A percentile compares a stretch with the other conserved stretches of the same genome.
Conservation (phyloP, 805 yeast species). For the Maudiozyma bulderi region DNA sequence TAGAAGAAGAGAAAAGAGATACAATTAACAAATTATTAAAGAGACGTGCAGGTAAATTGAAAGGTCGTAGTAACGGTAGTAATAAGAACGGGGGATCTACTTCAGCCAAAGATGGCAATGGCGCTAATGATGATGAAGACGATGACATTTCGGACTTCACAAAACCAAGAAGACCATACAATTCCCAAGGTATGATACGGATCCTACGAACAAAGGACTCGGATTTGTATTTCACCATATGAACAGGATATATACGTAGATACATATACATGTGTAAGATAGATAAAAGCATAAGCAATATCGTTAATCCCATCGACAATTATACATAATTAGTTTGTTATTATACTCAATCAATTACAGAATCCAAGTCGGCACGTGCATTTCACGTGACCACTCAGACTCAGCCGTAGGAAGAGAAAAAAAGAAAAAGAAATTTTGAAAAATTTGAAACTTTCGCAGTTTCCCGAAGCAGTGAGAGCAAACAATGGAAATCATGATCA, state of each 20-base stretch:
- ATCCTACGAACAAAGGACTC: conserved; percentile 10
- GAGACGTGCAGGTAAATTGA: conserved; percentile 69
- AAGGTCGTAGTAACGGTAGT: conserved; percentile 24
- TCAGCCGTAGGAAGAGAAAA: too few species aligned
- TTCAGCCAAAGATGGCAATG: not conserved
- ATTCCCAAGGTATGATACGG: conserved; percentile 19
- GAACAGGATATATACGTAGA: not conserved
- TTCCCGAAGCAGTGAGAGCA: too few species aligned
- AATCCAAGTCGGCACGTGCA: too few species aligned
- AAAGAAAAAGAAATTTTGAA: too few species aligned
- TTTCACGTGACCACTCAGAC: too few species aligned
- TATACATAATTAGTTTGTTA: too few species aligned
- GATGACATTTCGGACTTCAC: conserved; percentile 9
- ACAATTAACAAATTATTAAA: conserved; percentile 78
- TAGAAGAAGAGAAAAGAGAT: conserved; percentile 89
- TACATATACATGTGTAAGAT: not conserved
- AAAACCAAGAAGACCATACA: conserved; percentile 27
- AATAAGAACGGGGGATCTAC: conserved; percentile 1
- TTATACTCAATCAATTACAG: too few species aligned
- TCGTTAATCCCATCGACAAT: too few species aligned
- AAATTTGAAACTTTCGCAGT: too few species aligned
- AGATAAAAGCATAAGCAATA: not conserved
- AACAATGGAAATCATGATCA: too few species aligned
- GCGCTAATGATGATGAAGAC: conserved; percentile 13
- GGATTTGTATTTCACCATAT: conserved; percentile 10